phyloP scores from a whole-genome alignment of 2,329 filamentous ascomycete genomes.

The Celoporthe dispersa region DNA sequence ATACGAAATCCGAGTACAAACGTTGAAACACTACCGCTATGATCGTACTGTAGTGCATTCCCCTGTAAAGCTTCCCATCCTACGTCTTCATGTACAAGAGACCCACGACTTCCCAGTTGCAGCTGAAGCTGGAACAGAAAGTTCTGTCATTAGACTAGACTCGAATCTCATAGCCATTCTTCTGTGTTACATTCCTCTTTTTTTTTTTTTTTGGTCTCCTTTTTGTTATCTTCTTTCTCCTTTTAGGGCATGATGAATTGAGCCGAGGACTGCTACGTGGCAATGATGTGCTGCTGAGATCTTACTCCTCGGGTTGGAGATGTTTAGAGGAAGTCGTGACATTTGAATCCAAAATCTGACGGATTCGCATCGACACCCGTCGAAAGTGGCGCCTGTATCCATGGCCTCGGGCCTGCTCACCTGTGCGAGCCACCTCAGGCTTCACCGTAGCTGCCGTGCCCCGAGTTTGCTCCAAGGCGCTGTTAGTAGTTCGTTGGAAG shows the following conservation, averaged over 20 bases:
- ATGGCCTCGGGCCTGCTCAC: neutral
- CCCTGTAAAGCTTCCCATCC: no score
- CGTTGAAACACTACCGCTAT: no score
- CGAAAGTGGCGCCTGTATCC: neutral
- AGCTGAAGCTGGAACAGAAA: no score
- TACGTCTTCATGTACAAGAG: no score
- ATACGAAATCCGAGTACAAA: no score
- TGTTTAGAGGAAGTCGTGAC: neutral
- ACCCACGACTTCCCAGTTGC: no score
- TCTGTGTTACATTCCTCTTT: neutral
- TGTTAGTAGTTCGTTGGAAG: neutral
- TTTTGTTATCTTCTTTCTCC: no score
- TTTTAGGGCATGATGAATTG: neutral
- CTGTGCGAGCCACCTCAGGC: neutral
- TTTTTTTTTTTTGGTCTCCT: no score
- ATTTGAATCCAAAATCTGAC: neutral
- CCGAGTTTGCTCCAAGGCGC: neutral
- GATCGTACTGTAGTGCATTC: no score
- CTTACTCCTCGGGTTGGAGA: no score
- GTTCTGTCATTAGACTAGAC: no score
- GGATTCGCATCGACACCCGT: neutral
- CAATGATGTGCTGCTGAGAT: neutral
- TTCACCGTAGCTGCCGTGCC: neutral
- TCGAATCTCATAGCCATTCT: neutral
- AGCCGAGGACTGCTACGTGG: neutral